A percentile compares a stretch with the other conserved stretches of the same genome.
phyloP scores from a whole-genome alignment of 108 stramenopile genomes.

The Pelagomonas calceolata region DNA sequence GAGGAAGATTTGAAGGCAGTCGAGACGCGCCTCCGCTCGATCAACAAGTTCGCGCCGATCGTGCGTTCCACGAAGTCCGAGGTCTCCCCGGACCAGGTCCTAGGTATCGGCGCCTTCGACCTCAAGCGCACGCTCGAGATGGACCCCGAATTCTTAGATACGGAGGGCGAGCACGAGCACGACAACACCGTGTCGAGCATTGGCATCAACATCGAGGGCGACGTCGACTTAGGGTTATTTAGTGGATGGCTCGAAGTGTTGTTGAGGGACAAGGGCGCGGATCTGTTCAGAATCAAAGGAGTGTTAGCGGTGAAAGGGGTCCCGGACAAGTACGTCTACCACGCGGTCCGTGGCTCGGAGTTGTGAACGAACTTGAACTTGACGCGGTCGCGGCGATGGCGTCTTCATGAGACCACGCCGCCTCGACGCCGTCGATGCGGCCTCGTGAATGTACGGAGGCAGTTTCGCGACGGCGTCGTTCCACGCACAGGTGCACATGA shows the following conservation, averaged over 20 bases:
- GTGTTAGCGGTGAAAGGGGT: conserved; percentile 29
- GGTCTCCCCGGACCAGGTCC: too few relatives aligned
- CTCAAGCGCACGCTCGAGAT: conserved; percentile 24
- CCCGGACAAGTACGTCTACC: conserved; percentile 25
- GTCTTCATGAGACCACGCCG: too few relatives aligned
- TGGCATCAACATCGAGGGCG: background rate
- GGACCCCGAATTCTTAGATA: conserved; percentile 18
- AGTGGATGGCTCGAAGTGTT: conserved; percentile 11
- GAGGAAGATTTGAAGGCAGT: conserved; percentile 32
- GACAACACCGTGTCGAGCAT: background rate
- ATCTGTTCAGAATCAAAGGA: conserved; percentile 44
- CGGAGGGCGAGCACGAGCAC: background rate
- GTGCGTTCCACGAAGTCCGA: conserved; percentile 20
- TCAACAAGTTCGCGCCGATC: conserved; percentile 55
- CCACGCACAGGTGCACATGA: conserved; percentile 39
- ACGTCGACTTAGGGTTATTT: background rate
- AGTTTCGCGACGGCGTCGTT: too few relatives aligned
- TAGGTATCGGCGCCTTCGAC: conserved; percentile 18
- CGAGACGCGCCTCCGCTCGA: conserved; percentile 30
- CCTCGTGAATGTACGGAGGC: too few relatives aligned
- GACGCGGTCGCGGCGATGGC: too few relatives aligned
- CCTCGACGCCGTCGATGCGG: too few relatives aligned
- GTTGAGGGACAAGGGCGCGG: conserved; percentile 3
- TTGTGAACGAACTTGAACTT: too few relatives aligned
- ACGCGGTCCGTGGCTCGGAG: too few relatives aligned